Percentiles rank a stretch among this genome's conserved stretches.
Evolutionary conservation across 768 basidiomycete species (phyloP).

Genomic region (Pilatotrama ljubarskyi): DNA sequence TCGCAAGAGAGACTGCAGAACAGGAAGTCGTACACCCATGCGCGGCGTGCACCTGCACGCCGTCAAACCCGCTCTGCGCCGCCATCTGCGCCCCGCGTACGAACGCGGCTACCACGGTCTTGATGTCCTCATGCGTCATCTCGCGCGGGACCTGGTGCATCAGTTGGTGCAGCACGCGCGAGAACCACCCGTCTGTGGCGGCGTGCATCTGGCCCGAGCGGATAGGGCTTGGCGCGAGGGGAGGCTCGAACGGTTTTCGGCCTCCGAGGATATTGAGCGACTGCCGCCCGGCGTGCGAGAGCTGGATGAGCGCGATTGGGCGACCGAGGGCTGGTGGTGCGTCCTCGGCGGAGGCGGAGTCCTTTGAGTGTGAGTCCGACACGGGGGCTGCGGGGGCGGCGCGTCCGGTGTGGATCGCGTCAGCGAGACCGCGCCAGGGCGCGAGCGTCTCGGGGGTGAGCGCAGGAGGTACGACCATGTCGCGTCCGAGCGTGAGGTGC

Average conservation of each 20-base stretch:
- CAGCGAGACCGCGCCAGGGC: constrained; percentile 53
- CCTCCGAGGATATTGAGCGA: constrained; percentile 73
- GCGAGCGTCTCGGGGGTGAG: constrained; percentile 44
- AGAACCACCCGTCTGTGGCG: constrained; percentile 30
- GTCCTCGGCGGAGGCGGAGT: too few relatives aligned
- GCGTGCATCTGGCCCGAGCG: constrained; percentile 41
- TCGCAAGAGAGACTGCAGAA: too few relatives aligned
- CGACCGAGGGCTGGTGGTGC: background rate
- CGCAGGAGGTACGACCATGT: constrained; percentile 56
- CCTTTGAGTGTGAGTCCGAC: background rate
- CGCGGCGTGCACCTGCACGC: constrained; percentile 80
- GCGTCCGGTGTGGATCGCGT: constrained; percentile 45
- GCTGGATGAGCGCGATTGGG: constrained; percentile 72
- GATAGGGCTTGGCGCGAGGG: constrained; percentile 72
- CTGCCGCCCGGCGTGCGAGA: constrained; percentile 84
- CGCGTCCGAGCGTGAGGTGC: constrained; percentile 73
- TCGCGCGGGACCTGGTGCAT: constrained; percentile 63
- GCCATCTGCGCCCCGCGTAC: constrained; percentile 68
- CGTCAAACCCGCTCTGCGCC: constrained; percentile 74
- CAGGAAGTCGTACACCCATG: constrained; percentile 73
- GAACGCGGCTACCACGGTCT: constrained; percentile 60
- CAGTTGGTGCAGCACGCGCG: constrained; percentile 42
- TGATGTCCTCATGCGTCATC: constrained; percentile 63
- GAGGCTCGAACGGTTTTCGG: constrained; percentile 55
- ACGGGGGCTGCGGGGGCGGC: background rate